Conservation (phyloP, 768 basidiomycete genomes). For the Pisolithus sp. region DNA sequence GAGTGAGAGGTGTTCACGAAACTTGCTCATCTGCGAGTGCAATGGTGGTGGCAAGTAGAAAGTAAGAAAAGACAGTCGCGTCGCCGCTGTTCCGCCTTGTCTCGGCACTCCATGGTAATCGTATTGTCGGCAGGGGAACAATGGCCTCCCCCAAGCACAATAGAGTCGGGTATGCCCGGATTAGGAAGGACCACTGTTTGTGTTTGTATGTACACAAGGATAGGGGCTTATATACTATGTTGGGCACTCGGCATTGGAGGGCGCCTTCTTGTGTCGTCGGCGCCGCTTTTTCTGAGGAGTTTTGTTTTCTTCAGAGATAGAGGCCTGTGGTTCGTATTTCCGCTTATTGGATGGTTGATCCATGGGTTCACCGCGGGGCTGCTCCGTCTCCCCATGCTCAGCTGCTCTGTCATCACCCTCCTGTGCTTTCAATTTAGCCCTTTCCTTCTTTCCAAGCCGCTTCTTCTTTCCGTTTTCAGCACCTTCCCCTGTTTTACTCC, state of each 20-base stretch:
- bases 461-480: conserved; percentile 40
- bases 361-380: background rate
- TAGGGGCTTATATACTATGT: no score
- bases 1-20: conserved; percentile 27
- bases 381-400: background rate
- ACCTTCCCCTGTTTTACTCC: conserved; percentile 6
- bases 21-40: conserved; percentile 18
- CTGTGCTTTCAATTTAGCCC: conserved; percentile 41
- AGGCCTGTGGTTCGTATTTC: conserved; percentile 12
- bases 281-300: conserved; percentile 33
- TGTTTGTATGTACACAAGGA: no score
- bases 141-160: conserved; percentile 13
- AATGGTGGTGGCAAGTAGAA: background rate
- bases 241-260: no score
- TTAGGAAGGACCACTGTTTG: conserved; percentile 2
- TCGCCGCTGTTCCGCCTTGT: no score
- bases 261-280: conserved; percentile 33
- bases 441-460: conserved; percentile 66
- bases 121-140: conserved; percentile 9
- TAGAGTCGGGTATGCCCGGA: background rate
- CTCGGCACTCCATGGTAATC: no score
- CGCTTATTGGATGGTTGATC: conserved; percentile 10
- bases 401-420: background rate
- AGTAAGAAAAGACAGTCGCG: conserved; percentile 1
- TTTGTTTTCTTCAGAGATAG: conserved; percentile 2